Evolutionary conservation across 208 protist species (phyloP), one percentile per base, ranked within the genome.

Genomic region (Wallacemonas sp.): DNA sequence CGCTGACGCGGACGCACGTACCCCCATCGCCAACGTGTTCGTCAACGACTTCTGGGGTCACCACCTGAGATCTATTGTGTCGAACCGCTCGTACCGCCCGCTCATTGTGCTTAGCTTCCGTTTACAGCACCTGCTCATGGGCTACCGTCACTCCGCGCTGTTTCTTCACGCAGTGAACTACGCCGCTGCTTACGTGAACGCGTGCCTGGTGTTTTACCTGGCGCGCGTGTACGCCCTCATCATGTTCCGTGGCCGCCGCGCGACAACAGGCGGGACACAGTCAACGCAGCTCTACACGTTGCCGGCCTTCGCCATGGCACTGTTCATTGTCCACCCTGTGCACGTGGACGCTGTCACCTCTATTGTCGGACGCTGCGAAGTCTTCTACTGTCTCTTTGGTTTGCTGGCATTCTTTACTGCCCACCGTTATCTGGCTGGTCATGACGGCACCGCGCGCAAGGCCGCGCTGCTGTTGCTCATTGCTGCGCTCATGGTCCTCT

Each of bases 311-410:
- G 50, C 81, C 2, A 70, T 81, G 37, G 41, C 78, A 17, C 72
- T 96, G 8, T 96, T 88, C 59, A 66, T 83, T 42, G 77, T 79
- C 24, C 91, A 97, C 68, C 91, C 91, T 1, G 85, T 93, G 19
- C 91, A 97, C 75, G 81, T 80, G n/a, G 91, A 97, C n/a, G 70
- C 87, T 33, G 88, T 97, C 22, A 85, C 83, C 2, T 81, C 79
- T 19, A 83, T 95, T 59, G 91, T 97, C 15, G 88, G 91, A 1
- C 67, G 91, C 3, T 81, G 83, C 22, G 91, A 96, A 57, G 62
- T 87, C 12, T 62, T 94, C 26, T 93, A 69, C 67, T 83, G 70
- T 61, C 63, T 88, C 33, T 85, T 88, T 66, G 83, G 78, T 32
- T 72, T 90, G 41, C 34, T 77, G 19, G 73, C 76, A 6, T 75